Evolutionary conservation across 306 rosid genomes (phyloP).

Genomic region (Abrus precatorius): DNA sequence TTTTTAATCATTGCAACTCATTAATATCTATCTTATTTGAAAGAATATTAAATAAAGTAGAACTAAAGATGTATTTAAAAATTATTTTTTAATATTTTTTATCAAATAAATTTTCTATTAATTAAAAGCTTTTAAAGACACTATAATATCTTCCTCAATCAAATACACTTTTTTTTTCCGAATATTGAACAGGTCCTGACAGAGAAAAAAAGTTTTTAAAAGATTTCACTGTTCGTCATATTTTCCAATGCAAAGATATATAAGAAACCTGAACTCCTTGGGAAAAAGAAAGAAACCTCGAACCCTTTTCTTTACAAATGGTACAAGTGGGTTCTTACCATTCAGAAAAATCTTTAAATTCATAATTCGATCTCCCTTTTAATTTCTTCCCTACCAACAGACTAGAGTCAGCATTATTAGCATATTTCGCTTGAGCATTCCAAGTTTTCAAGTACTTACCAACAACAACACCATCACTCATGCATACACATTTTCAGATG

Average conservation of each 20-base stretch:
- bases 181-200: conserved; percentile 32
- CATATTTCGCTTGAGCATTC: conserved; percentile 23
- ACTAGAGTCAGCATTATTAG: conserved; percentile 45
- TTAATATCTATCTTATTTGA: too few relatives aligned
- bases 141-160: neutral
- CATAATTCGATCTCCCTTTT: conserved; percentile 43
- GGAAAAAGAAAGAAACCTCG: neutral
- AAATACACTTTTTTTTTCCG: neutral
- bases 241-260: neutral
- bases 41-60: too few relatives aligned
- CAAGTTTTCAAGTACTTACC: conserved; percentile 65
- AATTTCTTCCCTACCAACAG: conserved; percentile 57
- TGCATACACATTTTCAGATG: conserved; percentile 48
- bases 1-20: too few relatives aligned
- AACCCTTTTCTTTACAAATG: conserved; percentile 21
- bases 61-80: too few relatives aligned
- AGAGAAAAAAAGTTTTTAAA: neutral
- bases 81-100: too few relatives aligned
- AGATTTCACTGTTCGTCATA: neutral
- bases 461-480: conserved; percentile 59
- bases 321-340: conserved; percentile 58
- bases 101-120: too few relatives aligned
- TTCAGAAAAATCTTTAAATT: conserved; percentile 64
- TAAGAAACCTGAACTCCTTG: conserved; percentile 20
- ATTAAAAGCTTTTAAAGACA: neutral